These are phyloP conservation scores for Aspergillus ruber DNA, from an alignment of 2,329 filamentous ascomycete species.

Conservation along the genomic window DNA sequence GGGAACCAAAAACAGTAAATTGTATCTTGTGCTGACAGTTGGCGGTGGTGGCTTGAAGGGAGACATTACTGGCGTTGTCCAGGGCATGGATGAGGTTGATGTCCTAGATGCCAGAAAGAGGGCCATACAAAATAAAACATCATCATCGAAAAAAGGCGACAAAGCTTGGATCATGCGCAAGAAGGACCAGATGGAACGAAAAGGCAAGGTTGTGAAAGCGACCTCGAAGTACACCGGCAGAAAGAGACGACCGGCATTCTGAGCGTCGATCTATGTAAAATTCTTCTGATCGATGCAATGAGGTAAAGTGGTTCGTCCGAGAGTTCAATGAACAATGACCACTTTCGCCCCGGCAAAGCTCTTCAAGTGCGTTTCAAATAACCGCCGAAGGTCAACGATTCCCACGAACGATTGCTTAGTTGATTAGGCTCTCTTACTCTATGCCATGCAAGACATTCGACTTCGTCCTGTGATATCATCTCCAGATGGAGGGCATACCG, in stretches of 20 bases:
- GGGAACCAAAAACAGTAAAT: conserved; percentile 91
- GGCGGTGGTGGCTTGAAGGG: conserved; percentile 59
- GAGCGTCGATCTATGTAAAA: conserved; percentile 16
- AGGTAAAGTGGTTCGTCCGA: too few relatives aligned
- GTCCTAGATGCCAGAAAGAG: conserved; percentile 63
- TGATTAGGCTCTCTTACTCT: too few relatives aligned
- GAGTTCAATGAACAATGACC: neutral
- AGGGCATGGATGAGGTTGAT: conserved; percentile 82
- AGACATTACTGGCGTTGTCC: conserved; percentile 86
- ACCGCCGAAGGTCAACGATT: too few relatives aligned
- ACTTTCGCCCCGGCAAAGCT: neutral
- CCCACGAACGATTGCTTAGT: too few relatives aligned
- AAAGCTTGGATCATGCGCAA: conserved; percentile 51
- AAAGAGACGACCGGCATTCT: conserved; percentile 76
- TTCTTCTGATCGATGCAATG: too few relatives aligned
- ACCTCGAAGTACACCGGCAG: conserved; percentile 91
- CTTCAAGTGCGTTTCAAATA: too few relatives aligned
- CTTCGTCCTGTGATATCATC: too few relatives aligned
- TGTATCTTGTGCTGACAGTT: conserved; percentile 92
- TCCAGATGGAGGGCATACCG: too few relatives aligned
- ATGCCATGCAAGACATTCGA: too few relatives aligned
- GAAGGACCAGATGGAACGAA: conserved; percentile 88
- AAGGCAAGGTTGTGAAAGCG: conserved; percentile 89
- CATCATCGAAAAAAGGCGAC: conserved; percentile 40
- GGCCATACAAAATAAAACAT: conserved; percentile 37